Conservation (phyloP, 169 alveolate species). For the Hepatocystis sp. region DNA sequence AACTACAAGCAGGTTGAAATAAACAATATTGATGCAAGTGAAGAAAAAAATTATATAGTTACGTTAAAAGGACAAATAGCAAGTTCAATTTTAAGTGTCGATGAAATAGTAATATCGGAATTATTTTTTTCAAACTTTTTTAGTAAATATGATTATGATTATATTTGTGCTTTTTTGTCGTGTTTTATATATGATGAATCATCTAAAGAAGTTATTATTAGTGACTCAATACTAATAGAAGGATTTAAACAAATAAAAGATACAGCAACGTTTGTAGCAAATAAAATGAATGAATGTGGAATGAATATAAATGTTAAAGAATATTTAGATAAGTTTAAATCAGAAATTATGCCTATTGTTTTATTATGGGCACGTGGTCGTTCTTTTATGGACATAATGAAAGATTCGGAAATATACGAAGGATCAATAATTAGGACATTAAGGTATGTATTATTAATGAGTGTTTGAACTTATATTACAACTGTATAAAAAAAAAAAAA, state of each 20-base stretch:
- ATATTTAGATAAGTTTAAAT: constrained; percentile 93
- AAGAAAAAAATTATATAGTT: constrained; percentile 84
- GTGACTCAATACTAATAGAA: constrained; percentile 81
- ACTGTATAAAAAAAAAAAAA: not conserved
- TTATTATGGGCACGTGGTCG: constrained; percentile 97
- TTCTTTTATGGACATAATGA: constrained; percentile 93
- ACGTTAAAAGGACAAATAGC: constrained; percentile 98
- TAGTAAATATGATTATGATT: constrained; percentile 93
- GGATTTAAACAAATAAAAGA: constrained; percentile 81
- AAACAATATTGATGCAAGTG: not conserved
- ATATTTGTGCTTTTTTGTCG: constrained; percentile 95
- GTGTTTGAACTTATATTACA: too few relatives aligned
- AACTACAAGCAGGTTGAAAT: not conserved
- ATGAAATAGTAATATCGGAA: constrained; percentile 97
- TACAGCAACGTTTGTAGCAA: constrained; percentile 88
- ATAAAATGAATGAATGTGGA: constrained; percentile 89
- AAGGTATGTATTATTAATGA: constrained; percentile 78
- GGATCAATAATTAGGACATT: constrained; percentile 97
- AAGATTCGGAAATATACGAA: constrained; percentile 95
- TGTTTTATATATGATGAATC: constrained; percentile 95
- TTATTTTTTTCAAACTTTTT: constrained; percentile 93
- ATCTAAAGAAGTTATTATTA: constrained; percentile 81
- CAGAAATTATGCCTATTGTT: constrained; percentile 95
- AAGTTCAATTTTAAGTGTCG: constrained; percentile 98
- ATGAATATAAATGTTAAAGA: constrained; percentile 90